phyloP scores from a whole-genome alignment of 768 basidiomycete species.

The Boletales sp. region DNA sequence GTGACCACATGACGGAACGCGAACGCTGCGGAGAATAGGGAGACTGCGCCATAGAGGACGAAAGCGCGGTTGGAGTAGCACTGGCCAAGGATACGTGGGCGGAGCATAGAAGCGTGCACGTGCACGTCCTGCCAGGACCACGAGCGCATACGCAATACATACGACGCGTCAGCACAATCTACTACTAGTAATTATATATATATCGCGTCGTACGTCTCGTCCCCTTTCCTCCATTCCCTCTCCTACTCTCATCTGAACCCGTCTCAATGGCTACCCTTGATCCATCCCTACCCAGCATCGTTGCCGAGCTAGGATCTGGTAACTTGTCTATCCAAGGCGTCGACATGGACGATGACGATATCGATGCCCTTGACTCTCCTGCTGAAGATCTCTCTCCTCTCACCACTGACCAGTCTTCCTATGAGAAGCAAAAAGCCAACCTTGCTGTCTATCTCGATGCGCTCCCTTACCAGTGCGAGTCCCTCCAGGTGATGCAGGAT shows the following conservation, averaged over 20 bases:
- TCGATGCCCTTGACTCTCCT: slow-evolving; percentile 42
- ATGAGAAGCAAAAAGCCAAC: slow-evolving; percentile 57
- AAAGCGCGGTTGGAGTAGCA: neutral
- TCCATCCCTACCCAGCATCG: slow-evolving; percentile 17
- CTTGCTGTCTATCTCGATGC: slow-evolving; percentile 65
- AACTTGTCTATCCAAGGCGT: slow-evolving; percentile 20
- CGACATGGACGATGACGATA: slow-evolving; percentile 59
- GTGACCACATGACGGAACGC: slow-evolving; percentile 17
- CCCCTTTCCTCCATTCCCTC: slow-evolving; percentile 11
- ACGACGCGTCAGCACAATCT: slow-evolving; percentile 29
- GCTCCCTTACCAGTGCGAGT: slow-evolving; percentile 71
- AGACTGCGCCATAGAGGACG: slow-evolving; percentile 31
- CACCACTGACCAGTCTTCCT: slow-evolving; percentile 32
- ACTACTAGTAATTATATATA: slow-evolving; percentile 11
- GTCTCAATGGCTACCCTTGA: slow-evolving; percentile 21
- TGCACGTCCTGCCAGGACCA: neutral
- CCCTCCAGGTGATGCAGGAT: slow-evolving; percentile 65
- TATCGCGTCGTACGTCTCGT: slow-evolving; percentile 24
- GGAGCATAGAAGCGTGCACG: slow-evolving; percentile 4
- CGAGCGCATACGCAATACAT: slow-evolving; percentile 12
- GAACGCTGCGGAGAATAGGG: slow-evolving; percentile 30
- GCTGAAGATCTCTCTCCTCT: slow-evolving; percentile 26
- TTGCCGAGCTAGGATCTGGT: slow-evolving; percentile 24
- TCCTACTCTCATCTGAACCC: slow-evolving; percentile 19
- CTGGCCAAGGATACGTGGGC: neutral